Conservation (phyloP, 2,329 filamentous ascomycete genomes). For the Ophiosphaerella herpotricha region DNA sequence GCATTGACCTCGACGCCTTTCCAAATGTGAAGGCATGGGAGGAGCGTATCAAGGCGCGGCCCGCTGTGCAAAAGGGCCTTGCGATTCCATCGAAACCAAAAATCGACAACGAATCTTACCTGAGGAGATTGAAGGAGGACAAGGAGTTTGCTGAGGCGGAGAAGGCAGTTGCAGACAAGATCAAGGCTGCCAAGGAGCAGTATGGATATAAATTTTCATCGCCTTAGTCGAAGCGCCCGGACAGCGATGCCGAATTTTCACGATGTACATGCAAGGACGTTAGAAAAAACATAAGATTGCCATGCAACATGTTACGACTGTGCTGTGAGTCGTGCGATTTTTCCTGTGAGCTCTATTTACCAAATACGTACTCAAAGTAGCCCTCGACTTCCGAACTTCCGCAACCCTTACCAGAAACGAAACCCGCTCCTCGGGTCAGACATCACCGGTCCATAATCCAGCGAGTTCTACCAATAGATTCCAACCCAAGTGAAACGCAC, state of each 20-base stretch:
- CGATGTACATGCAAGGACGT: too few species aligned
- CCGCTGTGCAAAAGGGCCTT: slow-evolving; percentile 49
- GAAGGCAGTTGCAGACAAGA: slow-evolving; percentile 42
- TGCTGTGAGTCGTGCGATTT: too few species aligned
- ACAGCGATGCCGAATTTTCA: too few species aligned
- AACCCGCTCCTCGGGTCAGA: neutral
- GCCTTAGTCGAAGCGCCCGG: slow-evolving; percentile 24
- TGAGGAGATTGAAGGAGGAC: slow-evolving; percentile 52
- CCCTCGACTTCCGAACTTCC: neutral
- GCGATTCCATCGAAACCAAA: slow-evolving; percentile 43
- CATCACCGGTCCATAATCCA: neutral
- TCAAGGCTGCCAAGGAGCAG: slow-evolving; percentile 51
- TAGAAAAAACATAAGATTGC: neutral
- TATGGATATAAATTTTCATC: slow-evolving; percentile 53
- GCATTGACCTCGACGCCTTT: slow-evolving; percentile 49
- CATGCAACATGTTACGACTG: neutral
- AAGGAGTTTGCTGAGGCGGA: slow-evolving; percentile 55
- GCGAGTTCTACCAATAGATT: neutral
- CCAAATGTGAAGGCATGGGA: slow-evolving; percentile 52
- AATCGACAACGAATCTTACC: slow-evolving; percentile 50
- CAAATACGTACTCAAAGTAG: too few species aligned
- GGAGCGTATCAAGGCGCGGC: slow-evolving; percentile 48
- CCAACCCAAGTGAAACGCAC: slow-evolving; percentile 15
- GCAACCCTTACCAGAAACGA: neutral
- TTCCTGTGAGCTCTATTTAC: too few species aligned